Evolutionary conservation across 2,329 filamentous ascomycete genomes (phyloP).

Genomic region (Trichocomaceae sp.): DNA sequence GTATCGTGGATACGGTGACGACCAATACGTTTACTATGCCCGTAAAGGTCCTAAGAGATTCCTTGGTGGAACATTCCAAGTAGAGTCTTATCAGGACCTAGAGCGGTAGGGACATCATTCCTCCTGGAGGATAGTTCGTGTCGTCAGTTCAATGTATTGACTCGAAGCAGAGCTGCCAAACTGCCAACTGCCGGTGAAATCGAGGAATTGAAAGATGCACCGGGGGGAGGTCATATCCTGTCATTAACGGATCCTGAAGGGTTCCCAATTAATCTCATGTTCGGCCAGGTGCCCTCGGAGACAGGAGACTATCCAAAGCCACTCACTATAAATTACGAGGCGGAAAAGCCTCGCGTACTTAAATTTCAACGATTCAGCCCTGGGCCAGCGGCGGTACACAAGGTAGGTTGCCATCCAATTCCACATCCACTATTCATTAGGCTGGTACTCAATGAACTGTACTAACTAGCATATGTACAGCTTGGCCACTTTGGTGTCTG

Average conservation of each 20-base stretch:
- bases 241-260: slow-evolving; percentile 36
- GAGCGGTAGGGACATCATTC: slow-evolving; percentile 27
- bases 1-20: slow-evolving; percentile 19
- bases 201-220: slow-evolving; percentile 21
- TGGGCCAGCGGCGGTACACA: slow-evolving; percentile 28
- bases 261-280: slow-evolving; percentile 36
- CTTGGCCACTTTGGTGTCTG: slow-evolving; percentile 27
- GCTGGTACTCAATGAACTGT: too few species aligned
- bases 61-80: slow-evolving; percentile 39
- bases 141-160: too few species aligned
- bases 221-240: slow-evolving; percentile 35
- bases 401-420: slow-evolving; percentile 21
- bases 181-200: not conserved
- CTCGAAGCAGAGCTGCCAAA: not conserved
- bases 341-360: slow-evolving; percentile 23
- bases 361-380: slow-evolving; percentile 25
- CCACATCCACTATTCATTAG: not conserved
- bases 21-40: slow-evolving; percentile 21
- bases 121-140: too few species aligned
- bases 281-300: slow-evolving; percentile 27
- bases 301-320: slow-evolving; percentile 17
- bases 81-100: slow-evolving; percentile 38
- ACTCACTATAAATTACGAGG: slow-evolving; percentile 22
- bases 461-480: slow-evolving; percentile 11
- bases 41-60: slow-evolving; percentile 34